A percentile compares a stretch with the other conserved stretches of the same genome.
phyloP scores from a whole-genome alignment of 129 eudicot species.

The Artemisia argyi region DNA sequence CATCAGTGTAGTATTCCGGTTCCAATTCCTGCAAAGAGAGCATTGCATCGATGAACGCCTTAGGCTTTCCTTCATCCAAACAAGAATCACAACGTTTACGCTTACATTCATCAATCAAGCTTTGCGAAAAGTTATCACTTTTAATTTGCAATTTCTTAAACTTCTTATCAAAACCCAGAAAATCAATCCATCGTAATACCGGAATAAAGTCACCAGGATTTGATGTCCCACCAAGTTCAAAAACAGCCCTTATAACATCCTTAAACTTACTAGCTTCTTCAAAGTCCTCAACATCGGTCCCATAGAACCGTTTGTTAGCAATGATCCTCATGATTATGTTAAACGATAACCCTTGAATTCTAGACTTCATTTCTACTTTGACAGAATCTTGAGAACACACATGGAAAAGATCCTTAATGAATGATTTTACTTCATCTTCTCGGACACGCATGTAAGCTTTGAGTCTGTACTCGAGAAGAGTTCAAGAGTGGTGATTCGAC shows the following conservation, averaged over 20 bases:
- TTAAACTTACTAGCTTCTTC: slow-evolving; percentile 30
- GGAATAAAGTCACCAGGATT: slow-evolving; percentile 45
- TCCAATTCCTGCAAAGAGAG: slow-evolving; percentile 49
- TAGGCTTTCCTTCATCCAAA: background rate
- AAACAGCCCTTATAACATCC: slow-evolving; percentile 17
- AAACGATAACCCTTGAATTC: slow-evolving; percentile 33
- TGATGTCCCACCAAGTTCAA: slow-evolving; percentile 28
- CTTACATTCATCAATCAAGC: slow-evolving; percentile 38
- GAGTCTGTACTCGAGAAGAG: background rate
- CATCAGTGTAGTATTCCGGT: slow-evolving; percentile 51
- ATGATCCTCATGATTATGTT: slow-evolving; percentile 42
- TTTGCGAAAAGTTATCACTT: slow-evolving; percentile 42
- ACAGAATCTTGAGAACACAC: background rate
- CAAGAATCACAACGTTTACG: background rate
- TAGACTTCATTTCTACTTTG: slow-evolving; percentile 32
- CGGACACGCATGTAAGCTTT: slow-evolving; percentile 18
- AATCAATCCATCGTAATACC: slow-evolving; percentile 38
- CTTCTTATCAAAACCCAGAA: slow-evolving; percentile 36
- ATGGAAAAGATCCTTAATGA: slow-evolving; percentile 15
- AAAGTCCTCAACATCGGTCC: slow-evolving; percentile 20
- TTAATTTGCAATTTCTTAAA: slow-evolving; percentile 25
- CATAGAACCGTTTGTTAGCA: slow-evolving; percentile 35
- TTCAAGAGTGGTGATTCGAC: background rate
- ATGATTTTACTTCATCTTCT: slow-evolving; percentile 21
- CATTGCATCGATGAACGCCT: slow-evolving; percentile 44